phyloP scores from a whole-genome alignment of 2,329 filamentous ascomycete species.

The Penicillium nordicum region DNA sequence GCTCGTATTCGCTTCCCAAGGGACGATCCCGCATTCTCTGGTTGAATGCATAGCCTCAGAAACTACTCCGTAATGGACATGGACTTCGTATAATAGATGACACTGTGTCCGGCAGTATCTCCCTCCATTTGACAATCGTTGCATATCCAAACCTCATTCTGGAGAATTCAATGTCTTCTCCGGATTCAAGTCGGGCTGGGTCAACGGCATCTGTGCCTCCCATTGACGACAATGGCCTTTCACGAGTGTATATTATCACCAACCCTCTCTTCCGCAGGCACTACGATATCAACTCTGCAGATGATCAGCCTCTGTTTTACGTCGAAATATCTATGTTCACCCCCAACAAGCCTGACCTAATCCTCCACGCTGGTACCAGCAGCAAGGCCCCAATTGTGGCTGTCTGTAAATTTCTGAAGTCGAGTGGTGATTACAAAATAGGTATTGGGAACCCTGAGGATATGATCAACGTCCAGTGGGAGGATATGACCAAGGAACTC shows the following conservation, averaged over 20 bases:
- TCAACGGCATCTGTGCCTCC: constrained; percentile 9
- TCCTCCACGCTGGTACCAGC: constrained; percentile 12
- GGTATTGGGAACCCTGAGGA: constrained; percentile 26
- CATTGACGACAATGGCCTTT: constrained; percentile 1
- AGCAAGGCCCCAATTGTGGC: constrained; percentile 18
- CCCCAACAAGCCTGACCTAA: constrained; percentile 16
- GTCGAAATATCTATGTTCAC: constrained; percentile 13
- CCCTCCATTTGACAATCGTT: neutral
- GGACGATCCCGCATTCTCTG: neutral
- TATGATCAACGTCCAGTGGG: constrained; percentile 22
- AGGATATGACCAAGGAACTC: constrained; percentile 24
- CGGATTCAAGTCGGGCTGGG: constrained; percentile 3
- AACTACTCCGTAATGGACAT: neutral
- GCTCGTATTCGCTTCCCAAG: constrained; percentile 1
- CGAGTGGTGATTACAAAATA: constrained; percentile 26
- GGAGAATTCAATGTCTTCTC: constrained; percentile 4
- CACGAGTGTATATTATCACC: constrained; percentile 12
- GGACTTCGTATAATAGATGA: neutral
- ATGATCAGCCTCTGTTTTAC: constrained; percentile 10
- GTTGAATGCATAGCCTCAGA: neutral
- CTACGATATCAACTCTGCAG: constrained; percentile 15
- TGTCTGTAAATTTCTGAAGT: constrained; percentile 23
- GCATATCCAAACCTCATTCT: neutral
- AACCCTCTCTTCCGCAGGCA: constrained; percentile 10
- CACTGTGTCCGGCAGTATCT: neutral